Evolutionary conservation across 441 rosid species (phyloP).

Genomic region (Manihot esculenta): DNA sequence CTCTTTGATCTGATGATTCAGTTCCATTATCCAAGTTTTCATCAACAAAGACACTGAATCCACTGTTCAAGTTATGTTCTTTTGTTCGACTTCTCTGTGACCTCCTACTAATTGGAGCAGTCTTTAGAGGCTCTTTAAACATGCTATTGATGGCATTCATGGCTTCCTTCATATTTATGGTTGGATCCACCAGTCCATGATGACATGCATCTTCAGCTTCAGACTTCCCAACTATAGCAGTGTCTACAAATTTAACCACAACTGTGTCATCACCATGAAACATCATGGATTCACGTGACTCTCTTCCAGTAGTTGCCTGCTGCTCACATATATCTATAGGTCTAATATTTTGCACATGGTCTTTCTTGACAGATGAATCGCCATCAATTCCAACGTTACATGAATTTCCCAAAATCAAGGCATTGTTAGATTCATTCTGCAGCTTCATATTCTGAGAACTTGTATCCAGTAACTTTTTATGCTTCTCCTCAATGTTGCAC

Average conservation of each 20-base stretch:
- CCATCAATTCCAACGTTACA: background rate
- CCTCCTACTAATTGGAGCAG: slow-evolving; percentile 46
- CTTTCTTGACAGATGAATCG: slow-evolving; percentile 13
- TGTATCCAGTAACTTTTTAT: slow-evolving; percentile 12
- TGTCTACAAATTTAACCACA: slow-evolving; percentile 63
- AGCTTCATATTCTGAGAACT: slow-evolving; percentile 28
- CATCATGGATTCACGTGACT: slow-evolving; percentile 30
- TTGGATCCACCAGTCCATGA: slow-evolving; percentile 89
- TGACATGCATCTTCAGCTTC: slow-evolving; percentile 81
- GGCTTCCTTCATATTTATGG: slow-evolving; percentile 82
- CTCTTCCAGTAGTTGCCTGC: slow-evolving; percentile 30
- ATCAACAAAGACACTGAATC: slow-evolving; percentile 57
- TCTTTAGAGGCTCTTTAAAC: slow-evolving; percentile 83
- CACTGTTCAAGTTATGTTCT: slow-evolving; percentile 36
- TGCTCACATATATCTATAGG: slow-evolving; percentile 23
- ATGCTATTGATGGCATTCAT: slow-evolving; percentile 74
- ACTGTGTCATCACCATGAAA: slow-evolving; percentile 45
- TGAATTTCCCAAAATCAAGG: slow-evolving; percentile 4
- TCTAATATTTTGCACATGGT: slow-evolving; percentile 11
- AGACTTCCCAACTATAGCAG: slow-evolving; percentile 68
- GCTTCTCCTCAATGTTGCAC: slow-evolving; percentile 16
- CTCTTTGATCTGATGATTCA: slow-evolving; percentile 26
- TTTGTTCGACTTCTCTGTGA: slow-evolving; percentile 38
- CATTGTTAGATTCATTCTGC: slow-evolving; percentile 23
- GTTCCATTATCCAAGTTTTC: slow-evolving; percentile 40